Evolutionary conservation across 2,329 filamentous ascomycete species (phyloP).

Genomic region (Amphichorda felina): DNA sequence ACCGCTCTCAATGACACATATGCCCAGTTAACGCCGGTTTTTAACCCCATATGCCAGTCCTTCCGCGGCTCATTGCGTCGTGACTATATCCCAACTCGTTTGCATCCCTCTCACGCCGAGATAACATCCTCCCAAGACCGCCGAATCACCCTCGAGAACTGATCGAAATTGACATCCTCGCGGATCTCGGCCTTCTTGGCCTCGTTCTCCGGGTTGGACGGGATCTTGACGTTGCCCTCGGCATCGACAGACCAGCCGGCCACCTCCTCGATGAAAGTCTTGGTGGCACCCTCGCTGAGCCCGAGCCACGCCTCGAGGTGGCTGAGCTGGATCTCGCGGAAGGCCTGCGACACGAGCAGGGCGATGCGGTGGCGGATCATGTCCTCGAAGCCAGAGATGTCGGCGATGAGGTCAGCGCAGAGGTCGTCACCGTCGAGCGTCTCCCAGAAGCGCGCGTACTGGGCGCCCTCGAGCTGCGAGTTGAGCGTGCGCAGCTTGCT

Average conservation of each 20-base stretch:
- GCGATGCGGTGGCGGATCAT: conserved; percentile 84
- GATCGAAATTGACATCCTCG: conserved; percentile 88
- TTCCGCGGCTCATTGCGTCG: conserved; percentile 10
- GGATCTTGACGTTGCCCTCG: conserved; percentile 58
- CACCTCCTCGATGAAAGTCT: conserved; percentile 73
- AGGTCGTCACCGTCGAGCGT: conserved; percentile 88
- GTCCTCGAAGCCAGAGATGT: conserved; percentile 92
- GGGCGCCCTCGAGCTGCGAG: conserved; percentile 76
- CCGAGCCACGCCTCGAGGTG: conserved; percentile 69
- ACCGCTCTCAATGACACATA: conserved; percentile 22
- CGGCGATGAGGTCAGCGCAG: conserved; percentile 89
- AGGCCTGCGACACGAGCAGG: conserved; percentile 70
- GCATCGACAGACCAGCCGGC: conserved; percentile 76
- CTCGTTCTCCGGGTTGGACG: conserved; percentile 93
- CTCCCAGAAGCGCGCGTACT: conserved; percentile 88
- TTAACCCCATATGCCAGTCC: conserved; percentile 16
- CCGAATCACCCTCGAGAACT: conserved; percentile 69
- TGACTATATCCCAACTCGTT: conserved; percentile 6
- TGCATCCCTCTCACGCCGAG: conserved; percentile 12
- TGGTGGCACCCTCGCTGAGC: conserved; percentile 52
- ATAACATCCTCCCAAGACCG: conserved; percentile 67
- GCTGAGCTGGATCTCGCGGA: conserved; percentile 57
- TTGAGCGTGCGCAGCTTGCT: conserved; percentile 77
- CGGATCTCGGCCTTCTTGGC: conserved; percentile 90
- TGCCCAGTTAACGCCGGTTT: conserved; percentile 23